Conservation (phyloP, 2,329 filamentous ascomycete species). For the Claviceps africana region DNA sequence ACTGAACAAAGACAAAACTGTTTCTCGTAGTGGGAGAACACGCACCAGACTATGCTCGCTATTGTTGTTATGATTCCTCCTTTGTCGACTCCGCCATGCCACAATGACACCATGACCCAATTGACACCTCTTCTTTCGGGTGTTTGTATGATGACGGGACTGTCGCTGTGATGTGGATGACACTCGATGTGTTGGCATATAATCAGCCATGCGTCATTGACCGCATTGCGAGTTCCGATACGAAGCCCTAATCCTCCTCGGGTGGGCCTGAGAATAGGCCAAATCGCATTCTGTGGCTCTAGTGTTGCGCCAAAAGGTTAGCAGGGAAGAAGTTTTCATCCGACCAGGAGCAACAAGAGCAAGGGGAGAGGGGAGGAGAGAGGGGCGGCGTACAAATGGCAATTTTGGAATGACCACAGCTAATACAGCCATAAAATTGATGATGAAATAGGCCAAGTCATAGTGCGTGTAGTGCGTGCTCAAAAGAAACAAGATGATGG, state of each 20-base stretch:
- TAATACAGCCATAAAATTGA: conserved; percentile 88
- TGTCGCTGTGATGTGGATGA: background rate
- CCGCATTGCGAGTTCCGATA: conserved; percentile 3
- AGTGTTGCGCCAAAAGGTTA: conserved; percentile 12
- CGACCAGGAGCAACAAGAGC: background rate
- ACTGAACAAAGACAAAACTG: conserved; percentile 13
- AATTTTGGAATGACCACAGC: conserved; percentile 93
- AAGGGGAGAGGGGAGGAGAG: background rate
- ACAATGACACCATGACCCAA: background rate
- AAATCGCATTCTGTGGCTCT: conserved; percentile 69
- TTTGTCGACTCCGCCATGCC: conserved; percentile 2
- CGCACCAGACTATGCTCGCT: conserved; percentile 22
- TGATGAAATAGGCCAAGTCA: conserved; percentile 89
- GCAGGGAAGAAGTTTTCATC: conserved; percentile 4
- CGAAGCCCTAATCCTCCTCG: conserved; percentile 32
- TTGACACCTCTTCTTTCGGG: background rate
- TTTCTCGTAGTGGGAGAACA: conserved; percentile 13
- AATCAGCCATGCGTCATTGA: conserved; percentile 1
- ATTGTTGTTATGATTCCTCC: conserved; percentile 15
- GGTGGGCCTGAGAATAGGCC: conserved; percentile 57
- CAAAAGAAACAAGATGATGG: conserved; percentile 84
- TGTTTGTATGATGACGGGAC: background rate
- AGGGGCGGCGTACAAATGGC: conserved; percentile 58
- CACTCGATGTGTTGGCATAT: background rate
- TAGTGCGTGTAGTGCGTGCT: conserved; percentile 99